Evolutionary conservation across 2,329 filamentous ascomycete species (phyloP), one percentile per base, ranked within the genome.

Genomic region (Atkinsonella hypoxylon): DNA sequence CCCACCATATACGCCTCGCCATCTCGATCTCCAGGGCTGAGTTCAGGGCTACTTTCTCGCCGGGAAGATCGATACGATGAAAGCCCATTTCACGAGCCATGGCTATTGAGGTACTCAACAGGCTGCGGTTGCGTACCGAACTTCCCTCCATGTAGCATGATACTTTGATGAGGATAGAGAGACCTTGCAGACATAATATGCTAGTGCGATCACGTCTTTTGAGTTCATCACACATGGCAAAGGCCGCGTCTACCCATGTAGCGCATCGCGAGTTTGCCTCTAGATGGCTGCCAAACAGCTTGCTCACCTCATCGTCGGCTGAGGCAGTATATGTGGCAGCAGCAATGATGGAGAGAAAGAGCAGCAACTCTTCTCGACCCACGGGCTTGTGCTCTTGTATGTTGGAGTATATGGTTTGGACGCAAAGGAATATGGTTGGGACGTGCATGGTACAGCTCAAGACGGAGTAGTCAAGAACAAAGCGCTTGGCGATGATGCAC

Each of bases 51-150:
- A 22, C 12, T 11, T 49, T 46, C 20, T 49, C 43, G 2, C 47
- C 42, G 4, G 50, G 47, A 6, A 43, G 6, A 30, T 52, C 50
- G 18, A 49, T 43, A 17, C 50, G 50, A 13, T 52, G 50, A 2
- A 52, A 38, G 15, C 50, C 50, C 42, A 52, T 3, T 15, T 49
- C 47, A 45, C 47, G 50, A 12, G 47, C 50, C 50, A 52, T 52
- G 30, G 50, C 42, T 30, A 52, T 49, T 1, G 50, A 52, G 1
- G 50, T 49, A 6, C 26, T 36, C 11, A 46, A 11, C 17, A 52
- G 26, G 47, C 43, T 52, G 36, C 50, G 50, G 18, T 40, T 52
- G 18, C 50, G 50, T 8, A 52, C 36, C 2, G 50, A 52, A 9
- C 42, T 49, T 32, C 47, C 50, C 11, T 52, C 50, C 41, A 47